Percentiles rank a stretch among this genome's conserved stretches.
phyloP scores from a whole-genome alignment of 352 stramenopile species.

The Pythium periplocum region DNA sequence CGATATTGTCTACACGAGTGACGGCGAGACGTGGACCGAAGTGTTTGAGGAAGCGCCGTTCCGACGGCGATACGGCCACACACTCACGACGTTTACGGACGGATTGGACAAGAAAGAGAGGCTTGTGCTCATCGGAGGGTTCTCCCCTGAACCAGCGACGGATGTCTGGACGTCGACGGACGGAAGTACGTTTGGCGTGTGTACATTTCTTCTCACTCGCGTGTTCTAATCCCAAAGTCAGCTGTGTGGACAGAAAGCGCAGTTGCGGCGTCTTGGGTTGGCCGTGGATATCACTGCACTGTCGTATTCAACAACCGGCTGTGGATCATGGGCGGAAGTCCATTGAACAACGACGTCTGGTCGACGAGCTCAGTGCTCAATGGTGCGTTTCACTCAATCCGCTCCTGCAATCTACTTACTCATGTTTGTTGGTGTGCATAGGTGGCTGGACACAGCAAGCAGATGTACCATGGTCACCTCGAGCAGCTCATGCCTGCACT shows the following conservation, averaged over 20 bases:
- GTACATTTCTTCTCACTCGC: too few species aligned
- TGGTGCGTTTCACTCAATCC: slow-evolving; percentile 9
- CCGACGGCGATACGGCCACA: slow-evolving; percentile 64
- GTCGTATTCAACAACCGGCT: slow-evolving; percentile 50
- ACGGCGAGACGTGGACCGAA: slow-evolving; percentile 55
- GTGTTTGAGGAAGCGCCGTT: slow-evolving; percentile 73
- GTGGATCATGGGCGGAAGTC: slow-evolving; percentile 70
- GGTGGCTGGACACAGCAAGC: slow-evolving; percentile 39
- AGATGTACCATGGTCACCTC: slow-evolving; percentile 41
- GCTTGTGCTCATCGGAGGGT: slow-evolving; percentile 59
- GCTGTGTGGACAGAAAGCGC: slow-evolving; percentile 38
- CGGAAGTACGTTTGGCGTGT: slow-evolving; percentile 31
- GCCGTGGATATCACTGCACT: slow-evolving; percentile 71
- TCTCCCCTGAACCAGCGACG: slow-evolving; percentile 65
- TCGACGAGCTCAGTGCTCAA: slow-evolving; percentile 52
- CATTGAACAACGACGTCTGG: slow-evolving; percentile 81
- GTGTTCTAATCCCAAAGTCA: slow-evolving; percentile 6
- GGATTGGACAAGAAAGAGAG: slow-evolving; percentile 38
- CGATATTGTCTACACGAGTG: slow-evolving; percentile 53
- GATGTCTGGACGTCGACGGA: slow-evolving; percentile 71
- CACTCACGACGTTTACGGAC: slow-evolving; percentile 57
- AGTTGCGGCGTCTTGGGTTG: slow-evolving; percentile 41
- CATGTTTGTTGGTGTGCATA: slow-evolving; percentile 1
- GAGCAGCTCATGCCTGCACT: slow-evolving; percentile 55
- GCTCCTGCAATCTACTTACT: not conserved